Conservation (phyloP, 2,329 filamentous ascomycete species). For the Epichloe aotearoae region DNA sequence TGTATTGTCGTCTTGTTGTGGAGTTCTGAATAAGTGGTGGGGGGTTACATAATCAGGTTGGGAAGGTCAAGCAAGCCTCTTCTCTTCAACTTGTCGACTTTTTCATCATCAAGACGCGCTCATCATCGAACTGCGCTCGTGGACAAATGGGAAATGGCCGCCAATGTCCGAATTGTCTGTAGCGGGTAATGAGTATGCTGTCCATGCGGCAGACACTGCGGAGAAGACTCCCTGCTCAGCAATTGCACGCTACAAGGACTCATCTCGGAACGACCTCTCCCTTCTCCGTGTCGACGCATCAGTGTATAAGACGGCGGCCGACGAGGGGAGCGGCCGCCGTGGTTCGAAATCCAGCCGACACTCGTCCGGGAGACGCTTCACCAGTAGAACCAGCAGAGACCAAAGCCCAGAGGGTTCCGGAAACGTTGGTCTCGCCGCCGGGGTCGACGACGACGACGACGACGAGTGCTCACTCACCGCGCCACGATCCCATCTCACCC, state of each 20-base stretch:
- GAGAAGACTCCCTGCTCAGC: not conserved
- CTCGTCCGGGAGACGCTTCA: not conserved
- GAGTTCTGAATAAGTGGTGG: not conserved
- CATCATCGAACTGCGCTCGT: too few species aligned
- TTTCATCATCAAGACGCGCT: too few species aligned
- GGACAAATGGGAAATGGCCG: too few species aligned
- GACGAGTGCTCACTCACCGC: not conserved
- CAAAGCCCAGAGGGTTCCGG: too few species aligned
- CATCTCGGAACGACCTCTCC: not conserved
- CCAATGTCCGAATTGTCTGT: too few species aligned
- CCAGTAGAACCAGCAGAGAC: not conserved
- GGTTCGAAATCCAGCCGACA: too few species aligned
- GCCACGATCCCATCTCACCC: not conserved
- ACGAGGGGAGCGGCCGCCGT: not conserved
- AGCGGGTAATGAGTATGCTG: not conserved
- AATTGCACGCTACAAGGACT: not conserved
- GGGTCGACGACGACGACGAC: too few species aligned
- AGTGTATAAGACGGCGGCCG: not conserved
- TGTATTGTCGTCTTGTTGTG: not conserved
- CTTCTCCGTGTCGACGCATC: constrained; percentile 5
- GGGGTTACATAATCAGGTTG: constrained; percentile 2
- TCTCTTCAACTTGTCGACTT: not conserved
- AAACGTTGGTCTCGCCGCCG: too few species aligned
- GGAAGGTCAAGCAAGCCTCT: not conserved
- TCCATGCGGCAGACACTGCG: not conserved